Conservation (phyloP, 2,329 filamentous ascomycete species). For the Talaromyces atroroseus region DNA sequence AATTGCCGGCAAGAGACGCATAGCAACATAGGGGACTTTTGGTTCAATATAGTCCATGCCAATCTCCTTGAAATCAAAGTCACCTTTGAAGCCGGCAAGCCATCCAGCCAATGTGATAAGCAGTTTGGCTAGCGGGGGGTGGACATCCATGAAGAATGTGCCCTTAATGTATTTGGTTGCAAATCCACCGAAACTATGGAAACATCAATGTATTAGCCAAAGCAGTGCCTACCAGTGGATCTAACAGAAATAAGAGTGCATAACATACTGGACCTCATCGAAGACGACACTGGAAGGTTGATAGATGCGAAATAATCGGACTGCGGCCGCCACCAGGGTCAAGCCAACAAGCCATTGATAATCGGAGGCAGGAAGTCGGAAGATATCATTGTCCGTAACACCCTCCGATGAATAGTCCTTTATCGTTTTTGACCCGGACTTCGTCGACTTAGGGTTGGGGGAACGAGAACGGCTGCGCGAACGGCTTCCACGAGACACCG, state of each 20-base stretch:
- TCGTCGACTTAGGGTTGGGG: conserved; percentile 35
- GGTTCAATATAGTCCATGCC: conserved; percentile 97
- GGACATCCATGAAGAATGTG: conserved; percentile 99
- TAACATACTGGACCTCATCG: conserved; percentile 92
- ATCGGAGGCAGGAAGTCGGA: conserved; percentile 76
- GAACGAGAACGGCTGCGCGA: conserved; percentile 31
- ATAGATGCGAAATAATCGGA: conserved; percentile 92
- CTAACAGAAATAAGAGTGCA: background rate
- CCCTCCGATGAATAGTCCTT: conserved; percentile 45
- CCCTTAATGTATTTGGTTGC: conserved; percentile 99
- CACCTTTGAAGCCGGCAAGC: conserved; percentile 88
- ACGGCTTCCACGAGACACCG: conserved; percentile 29
- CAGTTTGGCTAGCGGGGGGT: conserved; percentile 92
- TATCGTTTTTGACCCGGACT: conserved; percentile 24
- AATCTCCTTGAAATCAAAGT: conserved; percentile 99
- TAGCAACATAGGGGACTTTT: conserved; percentile 91
- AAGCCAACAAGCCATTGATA: conserved; percentile 70
- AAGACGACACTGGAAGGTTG: conserved; percentile 96
- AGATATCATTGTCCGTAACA: conserved; percentile 82
- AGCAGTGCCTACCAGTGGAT: conserved; percentile 9
- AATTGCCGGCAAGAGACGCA: conserved; percentile 88
- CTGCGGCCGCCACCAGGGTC: conserved; percentile 68
- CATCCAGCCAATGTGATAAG: conserved; percentile 92
- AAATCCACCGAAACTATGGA: conserved; percentile 83
- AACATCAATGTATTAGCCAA: background rate